Evolutionary conservation across 495 filamentous ascomycete species (phyloP).

Genomic region (Neurospora sp.): DNA sequence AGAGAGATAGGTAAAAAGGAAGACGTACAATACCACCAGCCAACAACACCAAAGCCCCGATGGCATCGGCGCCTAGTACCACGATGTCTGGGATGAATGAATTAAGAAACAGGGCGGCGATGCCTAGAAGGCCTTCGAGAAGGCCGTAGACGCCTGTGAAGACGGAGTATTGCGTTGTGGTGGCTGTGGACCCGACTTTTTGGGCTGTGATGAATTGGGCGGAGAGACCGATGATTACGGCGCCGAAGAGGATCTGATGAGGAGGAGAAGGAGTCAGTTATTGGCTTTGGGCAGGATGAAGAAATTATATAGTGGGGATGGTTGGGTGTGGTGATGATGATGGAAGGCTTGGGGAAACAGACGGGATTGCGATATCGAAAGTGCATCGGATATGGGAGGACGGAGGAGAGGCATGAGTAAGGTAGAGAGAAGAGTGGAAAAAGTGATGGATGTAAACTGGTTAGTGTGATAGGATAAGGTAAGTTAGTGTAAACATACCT

Average conservation of each 20-base stretch:
- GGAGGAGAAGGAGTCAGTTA: too few species aligned
- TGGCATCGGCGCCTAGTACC: constrained; percentile 31
- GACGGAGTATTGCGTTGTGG: constrained; percentile 32
- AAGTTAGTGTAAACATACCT: neutral
- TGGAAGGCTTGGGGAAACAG: too few species aligned
- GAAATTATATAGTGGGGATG: too few species aligned
- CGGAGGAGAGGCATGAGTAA: too few species aligned
- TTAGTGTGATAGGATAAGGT: too few species aligned
- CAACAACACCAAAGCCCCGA: constrained; percentile 35
- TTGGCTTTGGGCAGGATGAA: too few species aligned
- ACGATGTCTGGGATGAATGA: constrained; percentile 27
- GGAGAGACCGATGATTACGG: constrained; percentile 39
- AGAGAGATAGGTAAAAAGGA: neutral
- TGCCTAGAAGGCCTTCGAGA: constrained; percentile 29
- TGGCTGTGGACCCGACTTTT: constrained; percentile 22
- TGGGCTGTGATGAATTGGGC: constrained; percentile 36
- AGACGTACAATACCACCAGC: constrained; percentile 46
- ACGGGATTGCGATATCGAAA: too few species aligned
- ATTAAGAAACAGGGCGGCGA: constrained; percentile 28
- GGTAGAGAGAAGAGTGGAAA: too few species aligned
- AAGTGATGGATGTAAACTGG: too few species aligned
- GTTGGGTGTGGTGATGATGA: too few species aligned
- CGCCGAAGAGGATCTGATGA: constrained; percentile 28
- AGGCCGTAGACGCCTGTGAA: constrained; percentile 42
- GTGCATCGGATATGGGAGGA: too few species aligned